phyloP scores from a whole-genome alignment of 1,139 yeast genomes.

The Arxiozyma slooffiae region DNA sequence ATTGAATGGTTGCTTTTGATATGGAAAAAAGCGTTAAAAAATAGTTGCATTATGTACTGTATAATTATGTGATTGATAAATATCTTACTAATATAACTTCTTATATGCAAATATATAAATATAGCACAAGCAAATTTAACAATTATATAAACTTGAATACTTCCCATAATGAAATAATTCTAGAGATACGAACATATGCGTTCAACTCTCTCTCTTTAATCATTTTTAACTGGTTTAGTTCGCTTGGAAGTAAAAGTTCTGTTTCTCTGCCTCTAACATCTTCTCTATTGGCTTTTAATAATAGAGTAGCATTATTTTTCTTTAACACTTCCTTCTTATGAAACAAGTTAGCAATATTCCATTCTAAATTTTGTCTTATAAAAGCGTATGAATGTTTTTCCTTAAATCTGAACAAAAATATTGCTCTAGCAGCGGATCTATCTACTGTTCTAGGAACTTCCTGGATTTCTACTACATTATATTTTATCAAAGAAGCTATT shows the following conservation, averaged over 20 bases:
- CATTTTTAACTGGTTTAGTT: conserved; percentile 57
- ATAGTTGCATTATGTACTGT: not conserved
- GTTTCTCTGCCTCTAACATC: conserved; percentile 82
- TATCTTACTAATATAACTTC: not conserved
- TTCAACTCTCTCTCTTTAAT: conserved; percentile 50
- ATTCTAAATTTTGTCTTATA: conserved; percentile 47
- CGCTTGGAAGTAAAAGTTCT: conserved; percentile 63
- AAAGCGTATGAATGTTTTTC: conserved; percentile 42
- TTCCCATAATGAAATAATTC: conserved; percentile 48
- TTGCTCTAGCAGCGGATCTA: conserved; percentile 83
- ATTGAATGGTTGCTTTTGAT: conserved; percentile 24
- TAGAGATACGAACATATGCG: conserved; percentile 43
- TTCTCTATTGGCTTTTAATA: conserved; percentile 75
- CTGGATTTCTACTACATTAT: conserved; percentile 63
- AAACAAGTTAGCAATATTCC: conserved; percentile 59
- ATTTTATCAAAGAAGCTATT: conserved; percentile 44
- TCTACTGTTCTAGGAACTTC: conserved; percentile 91
- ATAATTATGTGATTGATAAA: not conserved
- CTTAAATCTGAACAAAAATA: conserved; percentile 69
- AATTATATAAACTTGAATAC: conserved; percentile 31
- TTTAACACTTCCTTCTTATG: conserved; percentile 49
- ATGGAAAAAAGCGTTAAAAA: not conserved
- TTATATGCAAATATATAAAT: not conserved
- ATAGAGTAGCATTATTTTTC: conserved; percentile 51
- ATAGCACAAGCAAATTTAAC: not conserved